A percentile compares a stretch with the other conserved stretches of the same genome.
Conservation (phyloP, 23 red algal genomes). For the Gracilaria domingensis region DNA sequence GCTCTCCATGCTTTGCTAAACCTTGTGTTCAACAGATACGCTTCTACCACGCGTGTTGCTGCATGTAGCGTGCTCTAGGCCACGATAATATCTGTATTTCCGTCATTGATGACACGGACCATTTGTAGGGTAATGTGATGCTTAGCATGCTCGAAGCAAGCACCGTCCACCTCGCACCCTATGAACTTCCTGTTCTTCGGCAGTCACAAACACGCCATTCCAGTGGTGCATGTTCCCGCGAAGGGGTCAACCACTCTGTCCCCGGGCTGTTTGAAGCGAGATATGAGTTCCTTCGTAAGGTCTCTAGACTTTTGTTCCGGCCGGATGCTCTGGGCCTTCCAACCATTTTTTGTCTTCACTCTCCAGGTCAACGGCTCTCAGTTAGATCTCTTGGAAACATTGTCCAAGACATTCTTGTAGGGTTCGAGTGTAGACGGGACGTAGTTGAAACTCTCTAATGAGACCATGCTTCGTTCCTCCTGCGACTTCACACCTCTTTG, state of each 20-base stretch:
- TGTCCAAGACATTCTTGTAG: not conserved
- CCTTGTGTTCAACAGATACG: not conserved
- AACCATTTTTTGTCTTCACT: not conserved
- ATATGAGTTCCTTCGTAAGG: constrained; percentile 30
- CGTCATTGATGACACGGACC: not conserved
- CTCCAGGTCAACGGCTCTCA: not conserved
- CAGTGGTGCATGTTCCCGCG: constrained; percentile 10
- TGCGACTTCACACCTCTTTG: not conserved
- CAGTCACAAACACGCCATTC: not conserved
- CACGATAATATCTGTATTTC: not conserved
- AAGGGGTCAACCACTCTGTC: constrained; percentile 11
- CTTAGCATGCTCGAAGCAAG: not conserved
- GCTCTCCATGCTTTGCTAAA: not conserved
- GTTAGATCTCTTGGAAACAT: not conserved
- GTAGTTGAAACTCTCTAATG: not conserved
- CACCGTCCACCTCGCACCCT: not conserved
- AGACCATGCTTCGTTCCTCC: not conserved
- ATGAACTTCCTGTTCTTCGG: constrained; percentile 2
- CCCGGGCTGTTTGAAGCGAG: constrained; percentile 4
- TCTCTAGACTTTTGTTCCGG: constrained; percentile 20
- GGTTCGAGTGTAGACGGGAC: not conserved
- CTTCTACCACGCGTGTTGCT: not conserved
- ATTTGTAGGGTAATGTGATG: not conserved
- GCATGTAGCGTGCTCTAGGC: not conserved
- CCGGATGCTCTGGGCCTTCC: not conserved